These are phyloP conservation scores for Exophiala sp. DNA, from an alignment of 2,329 filamentous ascomycete genomes.

Conservation along the genomic window DNA sequence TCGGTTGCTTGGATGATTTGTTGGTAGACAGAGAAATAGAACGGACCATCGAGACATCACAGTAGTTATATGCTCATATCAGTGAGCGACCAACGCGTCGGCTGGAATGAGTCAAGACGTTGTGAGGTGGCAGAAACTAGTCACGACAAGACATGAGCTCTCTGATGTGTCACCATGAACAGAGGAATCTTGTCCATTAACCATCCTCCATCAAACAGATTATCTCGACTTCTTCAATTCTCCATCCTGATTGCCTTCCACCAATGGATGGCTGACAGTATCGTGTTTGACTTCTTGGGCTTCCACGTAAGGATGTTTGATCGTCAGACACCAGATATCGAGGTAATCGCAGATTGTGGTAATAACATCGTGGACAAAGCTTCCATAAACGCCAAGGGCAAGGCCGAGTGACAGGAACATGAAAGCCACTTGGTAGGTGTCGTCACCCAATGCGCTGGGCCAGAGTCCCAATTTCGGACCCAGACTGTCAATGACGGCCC, in stretches of 20 bases:
- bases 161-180: neutral
- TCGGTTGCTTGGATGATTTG: too few relatives aligned
- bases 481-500: conserved; percentile 74
- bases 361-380: conserved; percentile 93
- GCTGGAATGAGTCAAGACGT: too few relatives aligned
- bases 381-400: conserved; percentile 87
- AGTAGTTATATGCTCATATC: too few relatives aligned
- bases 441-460: conserved; percentile 71
- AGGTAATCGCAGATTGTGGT: conserved; percentile 97
- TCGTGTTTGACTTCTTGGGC: conserved; percentile 17
- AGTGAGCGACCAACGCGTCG: too few relatives aligned
- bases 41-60: too few relatives aligned
- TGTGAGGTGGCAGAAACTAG: neutral
- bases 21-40: too few relatives aligned
- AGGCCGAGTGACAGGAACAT: conserved; percentile 84
- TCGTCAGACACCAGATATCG: conserved; percentile 97
- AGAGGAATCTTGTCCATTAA: neutral
- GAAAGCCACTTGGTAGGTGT: conserved; percentile 85
- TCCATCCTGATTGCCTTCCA: conserved; percentile 34
- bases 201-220: neutral
- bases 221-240: conserved; percentile 23
- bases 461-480: conserved; percentile 69
- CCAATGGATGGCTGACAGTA: conserved; percentile 80
- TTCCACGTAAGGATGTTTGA: conserved; percentile 71
- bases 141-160: neutral